phyloP scores from a whole-genome alignment of 2,329 filamentous ascomycete genomes.

The Pestalotiopsis sp. region DNA sequence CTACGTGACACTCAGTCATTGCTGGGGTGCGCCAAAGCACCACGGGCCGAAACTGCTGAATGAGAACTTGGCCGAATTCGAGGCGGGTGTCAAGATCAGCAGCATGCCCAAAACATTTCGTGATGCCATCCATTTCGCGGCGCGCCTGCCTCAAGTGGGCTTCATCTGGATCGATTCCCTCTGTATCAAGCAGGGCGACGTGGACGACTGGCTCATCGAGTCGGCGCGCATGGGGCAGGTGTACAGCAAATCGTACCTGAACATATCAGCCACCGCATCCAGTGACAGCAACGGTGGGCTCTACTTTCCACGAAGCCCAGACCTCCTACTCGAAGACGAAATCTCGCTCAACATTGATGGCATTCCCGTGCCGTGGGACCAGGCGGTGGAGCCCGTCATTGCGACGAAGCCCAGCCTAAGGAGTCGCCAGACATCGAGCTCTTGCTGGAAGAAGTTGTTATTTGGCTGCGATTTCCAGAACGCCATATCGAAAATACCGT shows the following conservation, averaged over 20 bases:
- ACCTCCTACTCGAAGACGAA: neutral
- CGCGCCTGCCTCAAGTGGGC: neutral
- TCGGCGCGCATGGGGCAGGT: neutral
- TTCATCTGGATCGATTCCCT: neutral
- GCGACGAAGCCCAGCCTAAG: too few species aligned
- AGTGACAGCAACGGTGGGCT: constrained; percentile 23
- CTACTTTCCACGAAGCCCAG: neutral
- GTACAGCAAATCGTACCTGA: neutral
- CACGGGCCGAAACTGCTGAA: neutral
- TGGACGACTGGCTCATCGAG: neutral
- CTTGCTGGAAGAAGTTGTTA: too few species aligned
- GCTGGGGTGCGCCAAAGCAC: neutral
- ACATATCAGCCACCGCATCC: neutral
- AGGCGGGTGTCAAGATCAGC: neutral
- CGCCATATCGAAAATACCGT: too few species aligned
- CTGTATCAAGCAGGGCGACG: neutral
- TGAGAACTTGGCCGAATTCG: neutral
- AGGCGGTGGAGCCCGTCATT: neutral
- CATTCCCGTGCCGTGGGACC: neutral
- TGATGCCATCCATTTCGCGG: neutral
- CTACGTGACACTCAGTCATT: neutral
- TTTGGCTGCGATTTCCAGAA: too few species aligned
- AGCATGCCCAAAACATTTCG: neutral
- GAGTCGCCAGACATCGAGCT: too few species aligned
- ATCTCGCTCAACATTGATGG: neutral